A percentile compares a stretch with the other conserved stretches of the same genome.
Evolutionary conservation across 495 filamentous ascomycete genomes (phyloP).

Genomic region (Coniosporium apollinis): DNA sequence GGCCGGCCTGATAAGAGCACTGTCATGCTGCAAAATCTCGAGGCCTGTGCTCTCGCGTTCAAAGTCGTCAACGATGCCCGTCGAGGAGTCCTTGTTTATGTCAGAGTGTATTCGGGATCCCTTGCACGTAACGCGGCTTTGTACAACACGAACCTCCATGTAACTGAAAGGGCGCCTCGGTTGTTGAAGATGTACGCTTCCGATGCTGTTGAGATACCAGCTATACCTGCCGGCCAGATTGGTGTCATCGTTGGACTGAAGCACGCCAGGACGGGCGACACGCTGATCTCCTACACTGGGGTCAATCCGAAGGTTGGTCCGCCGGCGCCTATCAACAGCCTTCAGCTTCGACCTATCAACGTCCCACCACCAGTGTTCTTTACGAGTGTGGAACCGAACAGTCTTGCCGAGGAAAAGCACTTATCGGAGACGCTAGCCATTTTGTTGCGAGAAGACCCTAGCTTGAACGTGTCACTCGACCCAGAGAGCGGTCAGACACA

Average conservation of each 20-base stretch:
- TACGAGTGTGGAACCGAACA: slow-evolving; percentile 75
- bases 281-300: slow-evolving; percentile 57
- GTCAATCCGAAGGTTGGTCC: slow-evolving; percentile 40
- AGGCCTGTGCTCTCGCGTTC: slow-evolving; percentile 77
- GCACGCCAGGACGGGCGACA: slow-evolving; percentile 81
- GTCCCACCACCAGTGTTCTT: slow-evolving; percentile 94
- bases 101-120: slow-evolving; percentile 78
- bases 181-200: slow-evolving; percentile 86
- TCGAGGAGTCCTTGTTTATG: slow-evolving; percentile 78
- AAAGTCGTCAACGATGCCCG: slow-evolving; percentile 85
- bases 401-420: slow-evolving; percentile 56
- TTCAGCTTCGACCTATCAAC: slow-evolving; percentile 77
- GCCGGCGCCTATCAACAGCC: slow-evolving; percentile 48
- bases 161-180: slow-evolving; percentile 64
- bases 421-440: slow-evolving; percentile 59
- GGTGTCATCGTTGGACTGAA: slow-evolving; percentile 92
- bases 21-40: slow-evolving; percentile 37
- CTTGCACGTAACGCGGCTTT: slow-evolving; percentile 55
- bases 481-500: slow-evolving; percentile 88
- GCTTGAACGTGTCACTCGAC: slow-evolving; percentile 67
- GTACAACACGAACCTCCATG: slow-evolving; percentile 75
- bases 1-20: slow-evolving; percentile 21
- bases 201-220: slow-evolving; percentile 67
- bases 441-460: slow-evolving; percentile 83
- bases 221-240: slow-evolving; percentile 74